phyloP scores from a whole-genome alignment of 768 basidiomycete genomes.

The Boletus sp. region DNA sequence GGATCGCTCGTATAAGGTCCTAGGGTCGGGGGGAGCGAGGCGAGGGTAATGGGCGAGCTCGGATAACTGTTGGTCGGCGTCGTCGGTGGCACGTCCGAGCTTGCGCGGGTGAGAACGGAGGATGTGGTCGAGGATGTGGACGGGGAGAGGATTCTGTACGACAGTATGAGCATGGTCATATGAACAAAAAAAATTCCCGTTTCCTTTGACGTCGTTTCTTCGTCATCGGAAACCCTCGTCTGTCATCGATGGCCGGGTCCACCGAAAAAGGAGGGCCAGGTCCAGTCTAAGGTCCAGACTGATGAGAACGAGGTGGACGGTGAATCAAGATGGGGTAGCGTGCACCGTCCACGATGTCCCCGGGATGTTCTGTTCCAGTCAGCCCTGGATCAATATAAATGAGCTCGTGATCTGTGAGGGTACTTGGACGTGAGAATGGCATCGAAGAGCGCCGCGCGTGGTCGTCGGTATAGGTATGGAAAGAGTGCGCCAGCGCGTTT shows the following conservation, averaged over 20 bases:
- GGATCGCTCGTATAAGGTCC: not conserved
- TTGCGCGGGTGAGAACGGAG: not conserved
- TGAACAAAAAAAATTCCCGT: too few species aligned
- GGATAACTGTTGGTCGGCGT: conserved; percentile 5
- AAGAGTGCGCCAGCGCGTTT: not conserved
- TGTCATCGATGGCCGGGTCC: not conserved
- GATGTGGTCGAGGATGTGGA: conserved; percentile 8
- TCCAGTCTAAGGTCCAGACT: not conserved
- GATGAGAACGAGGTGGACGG: not conserved
- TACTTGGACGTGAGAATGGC: not conserved
- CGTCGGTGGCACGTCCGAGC: not conserved
- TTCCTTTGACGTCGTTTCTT: too few species aligned
- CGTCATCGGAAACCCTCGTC: too few species aligned
- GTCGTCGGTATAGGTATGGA: conserved; percentile 45
- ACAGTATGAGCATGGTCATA: not conserved
- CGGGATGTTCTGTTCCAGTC: not conserved
- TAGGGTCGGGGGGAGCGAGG: not conserved
- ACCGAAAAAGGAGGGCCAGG: not conserved
- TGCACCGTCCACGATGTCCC: not conserved
- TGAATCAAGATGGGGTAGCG: not conserved
- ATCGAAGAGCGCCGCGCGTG: conserved; percentile 36
- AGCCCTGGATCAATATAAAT: not conserved
- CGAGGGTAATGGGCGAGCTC: not conserved
- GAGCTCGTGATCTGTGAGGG: not conserved
- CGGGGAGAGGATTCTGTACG: conserved; percentile 2